A percentile compares a stretch with the other conserved stretches of the same genome.
Conservation (phyloP, 805 yeast genomes). For the Debaryomyces hansenii region DNA sequence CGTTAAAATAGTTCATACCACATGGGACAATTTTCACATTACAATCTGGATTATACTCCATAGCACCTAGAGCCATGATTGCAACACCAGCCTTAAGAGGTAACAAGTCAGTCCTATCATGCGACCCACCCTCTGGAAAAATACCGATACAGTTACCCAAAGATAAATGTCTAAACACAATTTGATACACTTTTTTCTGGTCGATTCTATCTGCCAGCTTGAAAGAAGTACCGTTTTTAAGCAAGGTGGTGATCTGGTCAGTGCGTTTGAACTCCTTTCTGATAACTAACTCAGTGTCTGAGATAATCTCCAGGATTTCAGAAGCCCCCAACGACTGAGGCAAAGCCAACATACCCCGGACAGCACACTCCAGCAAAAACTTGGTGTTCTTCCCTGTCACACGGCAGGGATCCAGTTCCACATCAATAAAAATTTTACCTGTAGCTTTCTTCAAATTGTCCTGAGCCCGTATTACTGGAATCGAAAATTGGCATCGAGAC, state of each 20-base stretch:
- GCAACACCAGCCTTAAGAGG: slow-evolving; percentile 98
- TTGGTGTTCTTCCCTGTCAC: slow-evolving; percentile 66
- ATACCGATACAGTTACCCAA: slow-evolving; percentile 85
- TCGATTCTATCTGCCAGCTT: slow-evolving; percentile 82
- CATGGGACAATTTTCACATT: slow-evolving; percentile 90
- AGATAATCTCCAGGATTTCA: slow-evolving; percentile 63
- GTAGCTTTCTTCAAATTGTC: slow-evolving; percentile 69
- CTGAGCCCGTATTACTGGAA: slow-evolving; percentile 92
- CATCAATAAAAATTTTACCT: slow-evolving; percentile 63
- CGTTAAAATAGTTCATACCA: slow-evolving; percentile 96
- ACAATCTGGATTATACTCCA: slow-evolving; percentile 72
- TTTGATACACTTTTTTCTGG: slow-evolving; percentile 78
- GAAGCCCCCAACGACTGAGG: slow-evolving; percentile 78
- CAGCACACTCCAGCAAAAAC: slow-evolving; percentile 63
- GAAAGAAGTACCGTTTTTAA: slow-evolving; percentile 55
- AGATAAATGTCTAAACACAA: slow-evolving; percentile 81
- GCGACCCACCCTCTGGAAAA: slow-evolving; percentile 98
- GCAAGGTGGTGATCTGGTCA: slow-evolving; percentile 40
- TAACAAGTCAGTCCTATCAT: slow-evolving; percentile 85
- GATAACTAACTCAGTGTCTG: slow-evolving; percentile 69
- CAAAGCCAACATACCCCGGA: slow-evolving; percentile 69
- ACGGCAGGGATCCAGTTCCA: slow-evolving; percentile 49
- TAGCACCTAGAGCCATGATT: slow-evolving; percentile 95
- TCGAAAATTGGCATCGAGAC: slow-evolving; percentile 74
- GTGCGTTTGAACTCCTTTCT: slow-evolving; percentile 68